phyloP scores from a whole-genome alignment of 306 rosid genomes.

The Sesbania bispinosa region DNA sequence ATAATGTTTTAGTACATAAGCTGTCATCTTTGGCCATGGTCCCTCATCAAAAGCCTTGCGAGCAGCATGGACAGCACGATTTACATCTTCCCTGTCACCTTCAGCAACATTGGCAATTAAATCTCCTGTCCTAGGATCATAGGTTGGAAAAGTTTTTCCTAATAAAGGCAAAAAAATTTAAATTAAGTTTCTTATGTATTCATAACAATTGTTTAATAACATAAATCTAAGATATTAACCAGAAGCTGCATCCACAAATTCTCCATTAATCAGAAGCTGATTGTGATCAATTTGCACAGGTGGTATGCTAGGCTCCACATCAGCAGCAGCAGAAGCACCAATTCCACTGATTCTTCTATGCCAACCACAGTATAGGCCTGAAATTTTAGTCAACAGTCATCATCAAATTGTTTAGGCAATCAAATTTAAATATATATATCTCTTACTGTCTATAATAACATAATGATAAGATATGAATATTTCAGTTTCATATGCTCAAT shows the following conservation, averaged over 20 bases:
- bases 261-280: conserved; percentile 64
- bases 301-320: conserved; percentile 50
- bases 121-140: conserved; percentile 72
- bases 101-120: conserved; percentile 62
- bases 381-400: neutral
- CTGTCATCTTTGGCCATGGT: conserved; percentile 89
- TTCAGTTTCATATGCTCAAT: neutral
- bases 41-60: conserved; percentile 81
- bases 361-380: conserved; percentile 34
- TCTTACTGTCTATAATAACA: neutral
- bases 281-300: conserved; percentile 42
- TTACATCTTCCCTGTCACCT: conserved; percentile 59
- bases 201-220: neutral
- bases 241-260: conserved; percentile 70
- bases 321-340: conserved; percentile 43
- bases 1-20: conserved; percentile 46
- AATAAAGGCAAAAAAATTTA: neutral
- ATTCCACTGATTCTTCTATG: conserved; percentile 39
- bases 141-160: conserved; percentile 73
- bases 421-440: neutral
- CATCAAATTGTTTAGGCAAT: no score
- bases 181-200: neutral
- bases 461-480: neutral
- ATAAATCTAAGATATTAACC: conserved; percentile 37
- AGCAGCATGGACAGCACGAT: conserved; percentile 67